Evolutionary conservation across 371 early-diverging fungal genomes (phyloP).

Genomic region (Chytridium lagenaria): DNA sequence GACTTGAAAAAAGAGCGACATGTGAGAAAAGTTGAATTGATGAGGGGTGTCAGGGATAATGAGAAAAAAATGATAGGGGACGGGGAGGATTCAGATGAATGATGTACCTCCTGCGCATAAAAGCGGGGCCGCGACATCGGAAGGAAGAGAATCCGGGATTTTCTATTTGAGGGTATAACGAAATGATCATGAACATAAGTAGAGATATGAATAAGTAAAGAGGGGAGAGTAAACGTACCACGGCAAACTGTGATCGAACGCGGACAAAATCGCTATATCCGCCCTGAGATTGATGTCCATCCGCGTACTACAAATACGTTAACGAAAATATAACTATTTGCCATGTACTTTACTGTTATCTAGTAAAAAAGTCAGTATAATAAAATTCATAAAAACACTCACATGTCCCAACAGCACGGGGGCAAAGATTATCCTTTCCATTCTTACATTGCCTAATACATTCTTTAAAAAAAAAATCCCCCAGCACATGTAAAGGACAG

Average conservation of each 20-base stretch:
- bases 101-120: slow-evolving; percentile 68
- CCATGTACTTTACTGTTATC: slow-evolving; percentile 3
- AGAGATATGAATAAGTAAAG: background rate
- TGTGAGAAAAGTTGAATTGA: background rate
- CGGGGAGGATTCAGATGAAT: too few relatives aligned
- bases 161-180: slow-evolving; percentile 29
- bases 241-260: slow-evolving; percentile 37
- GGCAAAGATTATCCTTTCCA: slow-evolving; percentile 38
- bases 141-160: slow-evolving; percentile 65
- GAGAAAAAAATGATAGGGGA: too few relatives aligned
- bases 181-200: background rate
- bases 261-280: slow-evolving; percentile 39
- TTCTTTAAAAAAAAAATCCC: background rate
- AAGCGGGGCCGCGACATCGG: slow-evolving; percentile 62
- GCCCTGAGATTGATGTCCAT: slow-evolving; percentile 58
- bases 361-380: background rate
- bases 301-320: slow-evolving; percentile 62
- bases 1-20: slow-evolving; percentile 23
- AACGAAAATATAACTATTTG: too few relatives aligned
- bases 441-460: slow-evolving; percentile 15
- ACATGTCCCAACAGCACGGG: slow-evolving; percentile 49
- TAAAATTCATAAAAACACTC: slow-evolving; percentile 46
- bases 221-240: slow-evolving; percentile 28
- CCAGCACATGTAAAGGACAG: background rate
- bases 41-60: background rate